These are phyloP conservation scores for Sphagnum fallax DNA, from an alignment of 228 moss, liverwort and hornwort species.

Conservation along the genomic window DNA sequence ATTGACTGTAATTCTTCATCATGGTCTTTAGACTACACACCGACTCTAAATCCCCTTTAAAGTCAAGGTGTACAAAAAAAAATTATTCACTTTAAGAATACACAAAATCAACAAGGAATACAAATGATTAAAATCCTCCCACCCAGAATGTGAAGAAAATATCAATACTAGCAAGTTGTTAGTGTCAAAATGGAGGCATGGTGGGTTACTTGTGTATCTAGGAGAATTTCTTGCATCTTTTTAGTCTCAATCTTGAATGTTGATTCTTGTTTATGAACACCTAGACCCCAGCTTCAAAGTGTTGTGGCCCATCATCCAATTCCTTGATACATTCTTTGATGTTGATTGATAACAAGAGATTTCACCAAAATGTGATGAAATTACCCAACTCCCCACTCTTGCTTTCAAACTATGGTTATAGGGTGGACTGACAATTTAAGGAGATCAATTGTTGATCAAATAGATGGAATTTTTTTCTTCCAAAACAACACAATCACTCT, in stretches of 20 bases:
- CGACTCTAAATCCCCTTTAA: not conserved
- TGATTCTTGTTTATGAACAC: not conserved
- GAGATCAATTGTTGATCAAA: constrained; percentile 14
- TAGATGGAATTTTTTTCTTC: constrained; percentile 11
- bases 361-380: no score
- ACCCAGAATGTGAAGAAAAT: not conserved
- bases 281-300: not conserved
- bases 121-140: not conserved
- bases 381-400: not conserved
- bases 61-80: not conserved
- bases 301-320: not conserved
- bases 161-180: not conserved
- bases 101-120: not conserved
- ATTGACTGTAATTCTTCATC: constrained; percentile 29
- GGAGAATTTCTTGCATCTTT: not conserved
- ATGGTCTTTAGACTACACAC: constrained; percentile 11
- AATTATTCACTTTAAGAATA: not conserved
- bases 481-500: constrained; percentile 25
- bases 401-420: not conserved
- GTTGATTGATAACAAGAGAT: not conserved
- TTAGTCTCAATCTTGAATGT: not conserved
- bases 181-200: not conserved
- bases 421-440: not conserved
- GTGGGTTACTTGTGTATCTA: not conserved
- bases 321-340: not conserved